Evolutionary conservation across 1,284 basidiomycete genomes (phyloP), one percentile per base, ranked within the genome.

Genomic region (Ganoderma multipileum): DNA sequence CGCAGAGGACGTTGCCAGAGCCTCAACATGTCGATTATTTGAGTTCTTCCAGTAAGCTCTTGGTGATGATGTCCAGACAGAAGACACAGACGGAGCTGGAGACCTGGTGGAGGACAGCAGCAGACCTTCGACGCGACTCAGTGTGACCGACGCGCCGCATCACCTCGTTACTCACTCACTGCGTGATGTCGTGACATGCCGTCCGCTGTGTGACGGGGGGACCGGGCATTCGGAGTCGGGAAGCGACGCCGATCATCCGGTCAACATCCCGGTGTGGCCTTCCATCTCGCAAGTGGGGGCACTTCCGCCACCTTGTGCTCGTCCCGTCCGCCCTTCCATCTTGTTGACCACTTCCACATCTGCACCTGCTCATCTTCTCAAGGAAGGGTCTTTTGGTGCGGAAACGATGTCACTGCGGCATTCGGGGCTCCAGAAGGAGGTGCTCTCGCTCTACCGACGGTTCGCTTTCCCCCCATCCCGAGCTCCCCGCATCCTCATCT

Each of bases 401-500:
- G 26, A 36, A 28, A 18, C 63, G 2, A 79, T 77, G 75, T 69
- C 77, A 2, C 18, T 63, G 16, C 68, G 71, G 52, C 75, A 78
- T 65, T 92, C 91, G 3, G 92, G 92, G 16, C 81, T 93, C 28
- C 92, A 94, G 76, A 87, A 81, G 73, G 89, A 94, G 41, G 90
- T 92, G 20, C 79, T 94, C 36, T 82, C 86, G 16, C 82, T 94
- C n/a, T 94, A 94, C 75, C 84, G 91, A 81, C 85, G 91, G 92
- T 90, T 60, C 54, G 67, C 62, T 9, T 9, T 2, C 5, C 16
- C 28, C 18, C 30, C 52, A 3, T 16, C 58, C 20, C 65, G 54
- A 20, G 38, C 20, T 36, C 58, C 20, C 68, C 47, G 38, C 52
- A 55, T 18, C 28, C 52, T 11, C 52, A 55, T 55, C 52, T 55